phyloP scores from a whole-genome alignment of 106 monocot species.

The Allium sativum region DNA sequence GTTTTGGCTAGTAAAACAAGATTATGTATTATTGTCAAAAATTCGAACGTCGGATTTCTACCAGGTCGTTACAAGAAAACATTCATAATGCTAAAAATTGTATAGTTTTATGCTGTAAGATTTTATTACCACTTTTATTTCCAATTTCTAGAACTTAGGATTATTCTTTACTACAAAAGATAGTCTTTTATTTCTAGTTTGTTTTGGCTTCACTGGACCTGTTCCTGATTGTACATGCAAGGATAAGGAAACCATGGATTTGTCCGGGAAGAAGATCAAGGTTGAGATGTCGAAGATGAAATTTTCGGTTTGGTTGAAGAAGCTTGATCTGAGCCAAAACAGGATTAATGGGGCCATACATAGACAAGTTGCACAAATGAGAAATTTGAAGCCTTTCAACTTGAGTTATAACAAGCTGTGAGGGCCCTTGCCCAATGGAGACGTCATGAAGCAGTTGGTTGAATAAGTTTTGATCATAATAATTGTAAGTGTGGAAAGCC shows the following conservation, averaged over 20 bases:
- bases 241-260: conserved; percentile 8
- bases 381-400: conserved; percentile 8
- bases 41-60: too few species aligned
- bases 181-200: too few species aligned
- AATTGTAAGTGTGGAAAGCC: conserved; percentile 46
- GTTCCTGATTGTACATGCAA: conserved; percentile 26
- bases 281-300: conserved; percentile 33
- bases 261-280: conserved; percentile 29
- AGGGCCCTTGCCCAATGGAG: conserved; percentile 7
- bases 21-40: too few species aligned
- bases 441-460: background rate
- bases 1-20: too few species aligned
- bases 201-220: conserved; percentile 32
- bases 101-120: too few species aligned
- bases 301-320: conserved; percentile 20
- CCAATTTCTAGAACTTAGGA: too few species aligned
- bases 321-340: conserved; percentile 9
- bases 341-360: conserved; percentile 8
- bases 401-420: conserved; percentile 48
- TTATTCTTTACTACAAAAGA: too few species aligned
- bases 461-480: conserved; percentile 27
- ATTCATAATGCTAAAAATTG: too few species aligned
- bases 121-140: too few species aligned
- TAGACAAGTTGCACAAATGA: background rate
- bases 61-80: too few species aligned